These are phyloP conservation scores for Metarhizium humberi DNA, from an alignment of 2,329 filamentous ascomycete species.

Conservation along the genomic window DNA sequence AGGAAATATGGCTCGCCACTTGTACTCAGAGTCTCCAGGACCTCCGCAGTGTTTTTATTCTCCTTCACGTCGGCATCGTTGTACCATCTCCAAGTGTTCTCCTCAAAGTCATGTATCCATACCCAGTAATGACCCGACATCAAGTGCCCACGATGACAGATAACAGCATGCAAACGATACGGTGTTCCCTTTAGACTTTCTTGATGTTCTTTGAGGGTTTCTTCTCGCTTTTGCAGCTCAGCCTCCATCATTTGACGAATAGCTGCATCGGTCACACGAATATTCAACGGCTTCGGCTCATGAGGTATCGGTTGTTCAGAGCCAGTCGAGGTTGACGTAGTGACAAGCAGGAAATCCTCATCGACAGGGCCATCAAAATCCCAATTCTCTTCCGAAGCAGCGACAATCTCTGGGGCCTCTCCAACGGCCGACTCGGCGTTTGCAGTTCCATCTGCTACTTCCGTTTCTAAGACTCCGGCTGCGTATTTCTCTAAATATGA, in stretches of 20 bases:
- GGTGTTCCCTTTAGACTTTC: constrained; percentile 52
- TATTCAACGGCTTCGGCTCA: constrained; percentile 10
- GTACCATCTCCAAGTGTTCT: constrained; percentile 80
- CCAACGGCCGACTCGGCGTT: neutral
- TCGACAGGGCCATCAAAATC: constrained; percentile 29
- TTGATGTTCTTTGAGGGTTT: constrained; percentile 17
- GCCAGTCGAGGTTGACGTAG: constrained; percentile 6
- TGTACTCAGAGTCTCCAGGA: constrained; percentile 57
- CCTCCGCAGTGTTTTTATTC: constrained; percentile 52
- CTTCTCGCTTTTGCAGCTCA: constrained; percentile 25
- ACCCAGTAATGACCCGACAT: constrained; percentile 91
- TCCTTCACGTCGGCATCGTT: constrained; percentile 79
- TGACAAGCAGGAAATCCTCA: constrained; percentile 24
- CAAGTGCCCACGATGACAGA: constrained; percentile 73
- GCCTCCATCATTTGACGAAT: constrained; percentile 36
- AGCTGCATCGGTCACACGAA: constrained; percentile 15
- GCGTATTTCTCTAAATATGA: constrained; percentile 19
- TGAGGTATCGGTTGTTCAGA: neutral
- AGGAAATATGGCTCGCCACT: constrained; percentile 75
- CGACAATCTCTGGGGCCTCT: neutral
- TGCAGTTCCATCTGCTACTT: neutral
- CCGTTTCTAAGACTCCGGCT: constrained; percentile 13
- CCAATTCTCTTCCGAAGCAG: constrained; percentile 20
- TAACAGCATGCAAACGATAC: constrained; percentile 83
- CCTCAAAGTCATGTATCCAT: constrained; percentile 84